These are phyloP conservation scores for Melampsora abietis-canadensis DNA, from an alignment of 1,284 basidiomycete species.

Conservation along the genomic window DNA sequence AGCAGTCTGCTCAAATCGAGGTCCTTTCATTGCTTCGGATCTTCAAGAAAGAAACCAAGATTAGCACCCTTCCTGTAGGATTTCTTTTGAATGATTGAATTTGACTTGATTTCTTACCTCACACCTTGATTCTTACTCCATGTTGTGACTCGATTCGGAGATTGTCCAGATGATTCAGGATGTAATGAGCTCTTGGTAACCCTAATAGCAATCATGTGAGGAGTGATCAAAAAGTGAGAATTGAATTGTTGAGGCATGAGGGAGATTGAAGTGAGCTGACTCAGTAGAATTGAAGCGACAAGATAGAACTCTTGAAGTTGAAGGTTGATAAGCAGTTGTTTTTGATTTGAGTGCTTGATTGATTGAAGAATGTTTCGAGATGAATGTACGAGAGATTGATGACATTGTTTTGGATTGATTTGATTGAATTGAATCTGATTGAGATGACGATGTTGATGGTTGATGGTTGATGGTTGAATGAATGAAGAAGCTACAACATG, in stretches of 20 bases:
- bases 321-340: not conserved
- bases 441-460: too few relatives aligned
- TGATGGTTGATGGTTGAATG: too few relatives aligned
- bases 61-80: not conserved
- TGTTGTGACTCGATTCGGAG: slow-evolving; percentile 6
- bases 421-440: too few relatives aligned
- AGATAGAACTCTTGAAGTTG: not conserved
- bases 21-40: slow-evolving; percentile 58
- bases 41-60: slow-evolving; percentile 43
- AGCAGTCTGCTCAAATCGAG: slow-evolving; percentile 86
- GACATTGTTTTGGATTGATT: too few relatives aligned
- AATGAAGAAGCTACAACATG: too few relatives aligned
- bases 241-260: not conserved
- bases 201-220: not conserved
- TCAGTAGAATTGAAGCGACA: slow-evolving; percentile 1
- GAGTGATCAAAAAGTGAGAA: not conserved
- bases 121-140: slow-evolving; percentile 9
- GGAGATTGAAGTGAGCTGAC: not conserved
- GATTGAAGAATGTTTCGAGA: not conserved
- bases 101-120: not conserved
- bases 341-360: not conserved
- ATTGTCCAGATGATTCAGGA: not conserved
- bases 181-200: not conserved
- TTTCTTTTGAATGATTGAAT: not conserved
- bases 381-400: too few relatives aligned